Conservation (phyloP, 2,329 filamentous ascomycete species). For the Epichloe coenophiala region DNA sequence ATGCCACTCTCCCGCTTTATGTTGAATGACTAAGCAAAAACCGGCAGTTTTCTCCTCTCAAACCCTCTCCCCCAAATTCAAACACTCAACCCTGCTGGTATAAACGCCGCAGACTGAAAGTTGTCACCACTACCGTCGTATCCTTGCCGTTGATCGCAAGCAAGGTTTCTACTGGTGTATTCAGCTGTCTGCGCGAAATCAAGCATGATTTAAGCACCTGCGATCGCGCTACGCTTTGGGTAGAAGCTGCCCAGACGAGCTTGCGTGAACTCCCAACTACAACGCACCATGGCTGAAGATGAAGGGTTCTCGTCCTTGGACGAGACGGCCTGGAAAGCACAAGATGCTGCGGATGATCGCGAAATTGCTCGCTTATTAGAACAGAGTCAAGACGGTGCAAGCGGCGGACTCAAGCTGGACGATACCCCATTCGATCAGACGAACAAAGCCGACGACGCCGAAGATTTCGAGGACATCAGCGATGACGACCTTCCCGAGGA, state of each 20-base stretch:
- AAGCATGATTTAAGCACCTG: constrained; percentile 16
- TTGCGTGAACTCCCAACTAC: constrained; percentile 7
- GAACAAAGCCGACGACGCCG: constrained; percentile 82
- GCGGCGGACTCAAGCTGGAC: constrained; percentile 29
- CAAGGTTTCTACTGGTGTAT: neutral
- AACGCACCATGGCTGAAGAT: constrained; percentile 19
- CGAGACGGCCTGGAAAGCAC: constrained; percentile 24
- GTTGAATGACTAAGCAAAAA: neutral
- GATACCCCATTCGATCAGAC: constrained; percentile 41
- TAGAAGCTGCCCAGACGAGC: constrained; percentile 11
- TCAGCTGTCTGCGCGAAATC: neutral
- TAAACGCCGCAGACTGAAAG: neutral
- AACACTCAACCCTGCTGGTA: neutral
- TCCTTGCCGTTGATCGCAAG: neutral
- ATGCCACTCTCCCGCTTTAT: neutral
- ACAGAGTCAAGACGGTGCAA: constrained; percentile 25
- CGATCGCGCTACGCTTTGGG: constrained; percentile 10
- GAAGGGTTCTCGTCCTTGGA: constrained; percentile 22
- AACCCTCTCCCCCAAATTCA: neutral
- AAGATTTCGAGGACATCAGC: constrained; percentile 82
- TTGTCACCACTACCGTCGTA: neutral
- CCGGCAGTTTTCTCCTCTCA: neutral
- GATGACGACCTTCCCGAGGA: constrained; percentile 86
- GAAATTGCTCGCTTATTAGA: constrained; percentile 32
- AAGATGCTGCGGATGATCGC: constrained; percentile 35